Evolutionary conservation across 2,329 filamentous ascomycete genomes (phyloP), one percentile per base, ranked within the genome.

Genomic region (Colletotrichum zoysiae): DNA sequence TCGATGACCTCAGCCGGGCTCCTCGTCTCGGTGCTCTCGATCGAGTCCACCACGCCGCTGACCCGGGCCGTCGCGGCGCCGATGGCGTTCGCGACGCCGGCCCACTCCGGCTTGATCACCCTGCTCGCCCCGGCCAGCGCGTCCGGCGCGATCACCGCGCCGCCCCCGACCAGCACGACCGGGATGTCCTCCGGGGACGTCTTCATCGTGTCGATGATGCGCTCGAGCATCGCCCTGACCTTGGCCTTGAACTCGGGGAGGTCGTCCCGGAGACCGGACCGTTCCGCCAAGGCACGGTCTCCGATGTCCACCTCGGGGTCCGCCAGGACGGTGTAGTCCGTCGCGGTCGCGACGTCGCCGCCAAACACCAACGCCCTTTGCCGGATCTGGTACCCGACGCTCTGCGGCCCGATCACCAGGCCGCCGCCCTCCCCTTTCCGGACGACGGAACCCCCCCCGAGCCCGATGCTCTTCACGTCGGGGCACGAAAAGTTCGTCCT

Each of bases 161-260:
- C 90, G 0, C 90, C 90, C 11, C 90, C 90, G 0, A 92, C 90
- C 0, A 92, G 84, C 1, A 92, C 78, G 0, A 92, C 89, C 0
- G 88, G 86, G 0, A 90, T 73, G 33, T 90, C 86, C 20, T 86
- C 86, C 0, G 88, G 87, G 0, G 88, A 89, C 0, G 87, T 89
- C 77, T 91, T 92, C 85, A 90, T 90, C 2, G 83, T 87, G 76
- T 91, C 89, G 30, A 91, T 86, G 2, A 86, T 83, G n/a, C 80
- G 82, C 67, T 90, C 88, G 1, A 91, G 78, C 80, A 87, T 89
- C 16, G 75, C 76, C 74, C 85, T 86, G 26, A 89, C 83, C 9
- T 81, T 77, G 0, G 68, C 69, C 62, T 82, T 80, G 73, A 84
- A 85, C 6, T 81, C 79, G 2, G 73, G 67, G 0, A 87, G 74